These are phyloP conservation scores for Camellia lanceoleosa DNA, from an alignment of 148 eudicot species.

Conservation along the genomic window DNA sequence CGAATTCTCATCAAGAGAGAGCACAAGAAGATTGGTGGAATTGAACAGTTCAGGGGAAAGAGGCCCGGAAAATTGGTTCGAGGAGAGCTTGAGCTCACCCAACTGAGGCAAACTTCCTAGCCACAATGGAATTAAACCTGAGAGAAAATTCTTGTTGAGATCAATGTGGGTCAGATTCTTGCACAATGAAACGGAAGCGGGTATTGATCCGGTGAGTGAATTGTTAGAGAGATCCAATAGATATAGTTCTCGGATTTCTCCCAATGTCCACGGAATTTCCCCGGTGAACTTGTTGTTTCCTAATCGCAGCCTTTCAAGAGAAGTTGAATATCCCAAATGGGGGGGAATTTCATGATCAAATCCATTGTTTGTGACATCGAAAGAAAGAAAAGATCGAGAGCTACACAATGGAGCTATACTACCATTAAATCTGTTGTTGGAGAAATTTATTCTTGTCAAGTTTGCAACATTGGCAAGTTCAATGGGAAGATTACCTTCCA, in stretches of 20 bases:
- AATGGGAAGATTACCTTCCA: slow-evolving; percentile 69
- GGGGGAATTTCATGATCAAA: slow-evolving; percentile 73
- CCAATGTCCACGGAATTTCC: slow-evolving; percentile 69
- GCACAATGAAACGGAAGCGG: slow-evolving; percentile 63
- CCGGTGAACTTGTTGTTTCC: slow-evolving; percentile 72
- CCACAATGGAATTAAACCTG: slow-evolving; percentile 75
- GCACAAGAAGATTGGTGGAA: slow-evolving; percentile 70
- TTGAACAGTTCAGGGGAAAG: slow-evolving; percentile 74
- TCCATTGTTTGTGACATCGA: slow-evolving; percentile 79
- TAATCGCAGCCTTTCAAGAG: slow-evolving; percentile 70
- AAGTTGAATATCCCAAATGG: slow-evolving; percentile 58
- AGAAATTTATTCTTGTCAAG: slow-evolving; percentile 78
- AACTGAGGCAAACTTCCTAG: slow-evolving; percentile 68
- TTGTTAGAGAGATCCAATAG: slow-evolving; percentile 79
- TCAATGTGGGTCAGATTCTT: slow-evolving; percentile 71
- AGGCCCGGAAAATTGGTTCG: slow-evolving; percentile 62
- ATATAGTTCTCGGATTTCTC: slow-evolving; percentile 44
- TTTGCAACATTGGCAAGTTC: slow-evolving; percentile 52
- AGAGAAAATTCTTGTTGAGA: slow-evolving; percentile 67
- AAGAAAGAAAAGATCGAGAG: slow-evolving; percentile 68
- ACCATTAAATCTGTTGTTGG: slow-evolving; percentile 72
- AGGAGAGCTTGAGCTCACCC: slow-evolving; percentile 86
- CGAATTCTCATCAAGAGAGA: slow-evolving; percentile 58
- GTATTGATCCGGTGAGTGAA: slow-evolving; percentile 63
- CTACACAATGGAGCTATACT: slow-evolving; percentile 74